Base-by-base conservation (phyloP, 139 green algal species). In the Gonium pectorale region DNA sequence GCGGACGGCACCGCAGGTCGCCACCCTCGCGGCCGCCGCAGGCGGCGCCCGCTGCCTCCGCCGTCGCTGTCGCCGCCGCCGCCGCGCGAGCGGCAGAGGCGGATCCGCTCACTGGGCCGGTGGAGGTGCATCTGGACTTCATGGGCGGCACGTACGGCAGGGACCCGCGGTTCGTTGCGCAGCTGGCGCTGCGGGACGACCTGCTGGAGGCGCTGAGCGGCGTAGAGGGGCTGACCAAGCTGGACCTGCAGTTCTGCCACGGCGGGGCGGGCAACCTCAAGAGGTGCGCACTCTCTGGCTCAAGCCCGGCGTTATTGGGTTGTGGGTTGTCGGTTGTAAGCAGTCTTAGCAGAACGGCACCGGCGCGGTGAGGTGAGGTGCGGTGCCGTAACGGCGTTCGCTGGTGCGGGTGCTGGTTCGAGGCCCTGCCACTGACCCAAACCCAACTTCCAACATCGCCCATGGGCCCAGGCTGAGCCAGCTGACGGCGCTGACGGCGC, bases 401-500 rank as follows among this genome's bases (percentile, higher is more conserved):
- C 68, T 7, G 2, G 9, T 54, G 35, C 31, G 5, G 33, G 46
- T 54, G 13, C 15, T 15, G 46, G 46, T 11, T 54, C 13, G 11
- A 11, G 46, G 11, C 15, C 15, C 11, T 54, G 46, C 46, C 46
- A 54, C 46, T 15, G 13, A 11, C 11, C 46, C 11, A 11, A 54
- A 54, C 46, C 11, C 15, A 11, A 54, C 13, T 54, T 15, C 13
- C 46, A 11, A 11, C 46, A 24, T 11, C 46, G 11, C 13, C 59
- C 29, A 8, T 29, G 29, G 6, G 6, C 49, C 2, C 72, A 80
- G 72, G 51, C 33, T 80, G 3, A 52, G 24, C 33, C 0, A 51
- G 35, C 72, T 80, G 24, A 80, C 72, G 31, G 15, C 22, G 4
- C 72, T 80, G 13, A 80, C 49, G 37, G 52, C 54, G 37, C 54